Percentiles rank a stretch among this genome's conserved stretches.
These are phyloP conservation scores for Auricularia auricula-judae DNA, from an alignment of 768 basidiomycete species.

Conservation along the genomic window DNA sequence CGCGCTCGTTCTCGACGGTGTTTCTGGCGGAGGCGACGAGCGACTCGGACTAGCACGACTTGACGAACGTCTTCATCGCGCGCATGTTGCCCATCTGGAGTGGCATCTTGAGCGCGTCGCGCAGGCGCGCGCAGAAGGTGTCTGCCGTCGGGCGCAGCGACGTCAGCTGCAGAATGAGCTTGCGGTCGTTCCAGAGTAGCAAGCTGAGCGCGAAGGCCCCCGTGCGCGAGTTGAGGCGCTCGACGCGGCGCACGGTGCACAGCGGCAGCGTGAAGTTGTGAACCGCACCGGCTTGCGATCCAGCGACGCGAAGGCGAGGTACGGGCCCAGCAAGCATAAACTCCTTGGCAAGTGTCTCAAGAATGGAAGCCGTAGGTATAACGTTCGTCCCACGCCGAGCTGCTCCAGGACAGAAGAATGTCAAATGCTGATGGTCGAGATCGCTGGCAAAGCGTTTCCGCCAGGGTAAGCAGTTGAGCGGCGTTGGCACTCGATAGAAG, in stretches of 20 bases:
- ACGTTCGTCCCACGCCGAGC: no score
- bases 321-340: constrained; percentile 60
- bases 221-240: constrained; percentile 83
- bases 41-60: constrained; percentile 91
- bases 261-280: constrained; percentile 86
- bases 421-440: no score
- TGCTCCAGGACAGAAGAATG: no score
- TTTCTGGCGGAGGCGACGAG: constrained; percentile 35
- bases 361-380: no score
- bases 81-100: constrained; percentile 92
- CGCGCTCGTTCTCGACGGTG: constrained; percentile 43
- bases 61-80: constrained; percentile 76
- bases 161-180: constrained; percentile 89
- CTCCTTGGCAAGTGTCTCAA: no score
- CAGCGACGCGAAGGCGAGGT: constrained; percentile 78
- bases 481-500: no score
- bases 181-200: constrained; percentile 84
- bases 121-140: constrained; percentile 78
- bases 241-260: constrained; percentile 86
- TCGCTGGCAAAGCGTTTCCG: no score
- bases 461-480: no score
- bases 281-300: constrained; percentile 89
- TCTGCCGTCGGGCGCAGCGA: constrained; percentile 89
- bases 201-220: constrained; percentile 93
- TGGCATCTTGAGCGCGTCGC: constrained; percentile 81